These are phyloP conservation scores for Clarireedia sp. DNA, from an alignment of 2,329 filamentous ascomycete species.

Conservation along the genomic window DNA sequence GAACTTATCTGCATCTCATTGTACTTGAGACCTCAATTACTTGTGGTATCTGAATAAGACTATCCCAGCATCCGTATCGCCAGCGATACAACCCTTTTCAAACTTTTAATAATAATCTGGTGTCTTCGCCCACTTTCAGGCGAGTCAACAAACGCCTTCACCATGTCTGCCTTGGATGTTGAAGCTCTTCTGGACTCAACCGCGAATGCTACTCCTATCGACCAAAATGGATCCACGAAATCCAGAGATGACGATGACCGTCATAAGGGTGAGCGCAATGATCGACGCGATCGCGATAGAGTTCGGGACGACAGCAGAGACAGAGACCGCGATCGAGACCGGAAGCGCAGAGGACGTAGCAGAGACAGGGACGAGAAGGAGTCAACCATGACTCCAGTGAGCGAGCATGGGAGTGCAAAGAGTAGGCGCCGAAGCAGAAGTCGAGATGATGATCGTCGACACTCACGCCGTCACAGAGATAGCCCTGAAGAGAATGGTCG, in stretches of 20 bases:
- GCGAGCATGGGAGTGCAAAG: constrained; percentile 60
- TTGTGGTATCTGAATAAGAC: background rate
- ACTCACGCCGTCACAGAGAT: constrained; percentile 63
- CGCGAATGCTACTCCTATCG: constrained; percentile 50
- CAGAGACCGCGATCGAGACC: constrained; percentile 48
- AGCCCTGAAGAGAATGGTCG: constrained; percentile 38
- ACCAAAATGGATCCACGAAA: constrained; percentile 33
- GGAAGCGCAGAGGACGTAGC: constrained; percentile 31
- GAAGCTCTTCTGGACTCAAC: constrained; percentile 86
- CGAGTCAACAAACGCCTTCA: constrained; percentile 23
- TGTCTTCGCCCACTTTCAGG: background rate
- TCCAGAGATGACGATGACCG: constrained; percentile 51
- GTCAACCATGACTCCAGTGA: constrained; percentile 59
- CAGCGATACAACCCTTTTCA: background rate
- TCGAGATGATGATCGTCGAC: constrained; percentile 66
- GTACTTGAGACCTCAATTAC: background rate
- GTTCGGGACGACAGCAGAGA: constrained; percentile 48
- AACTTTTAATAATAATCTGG: background rate
- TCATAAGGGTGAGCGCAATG: constrained; percentile 44
- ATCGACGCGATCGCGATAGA: constrained; percentile 47
- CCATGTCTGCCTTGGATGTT: constrained; percentile 68
- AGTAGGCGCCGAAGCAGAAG: constrained; percentile 75
- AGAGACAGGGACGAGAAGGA: constrained; percentile 35
- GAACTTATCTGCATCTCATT: background rate
- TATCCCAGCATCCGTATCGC: background rate